Evolutionary conservation across 139 green algal genomes (phyloP).

Genomic region (Astrephomene gubernaculifera): DNA sequence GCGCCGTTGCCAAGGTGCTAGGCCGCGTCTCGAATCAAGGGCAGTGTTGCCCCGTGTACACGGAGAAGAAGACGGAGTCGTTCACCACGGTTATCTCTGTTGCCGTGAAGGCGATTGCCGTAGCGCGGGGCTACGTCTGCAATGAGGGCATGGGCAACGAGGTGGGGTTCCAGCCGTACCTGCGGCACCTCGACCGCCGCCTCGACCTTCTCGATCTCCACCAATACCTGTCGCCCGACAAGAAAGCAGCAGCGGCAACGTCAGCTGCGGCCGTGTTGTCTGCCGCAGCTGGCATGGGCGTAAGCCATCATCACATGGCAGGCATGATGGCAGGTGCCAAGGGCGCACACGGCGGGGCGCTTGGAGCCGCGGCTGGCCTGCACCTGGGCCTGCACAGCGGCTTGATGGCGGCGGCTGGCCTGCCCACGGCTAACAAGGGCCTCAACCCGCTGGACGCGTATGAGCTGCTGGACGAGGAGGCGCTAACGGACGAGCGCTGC

Average conservation of each 20-base stretch:
- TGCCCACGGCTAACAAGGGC: not conserved
- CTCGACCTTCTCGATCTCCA: constrained; percentile 40
- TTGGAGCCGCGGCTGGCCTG: not conserved
- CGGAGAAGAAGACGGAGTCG: constrained; percentile 55
- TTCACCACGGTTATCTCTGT: constrained; percentile 56
- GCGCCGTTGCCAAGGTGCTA: constrained; percentile 63
- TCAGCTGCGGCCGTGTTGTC: not conserved
- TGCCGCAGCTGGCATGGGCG: not conserved
- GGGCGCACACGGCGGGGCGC: not conserved
- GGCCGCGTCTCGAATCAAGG: constrained; percentile 48
- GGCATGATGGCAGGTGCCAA: constrained; percentile 21
- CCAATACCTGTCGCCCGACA: constrained; percentile 20
- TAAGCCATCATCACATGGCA: not conserved
- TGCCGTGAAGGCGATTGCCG: constrained; percentile 57
- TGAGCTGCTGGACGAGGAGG: constrained; percentile 43
- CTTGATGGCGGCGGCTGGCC: not conserved
- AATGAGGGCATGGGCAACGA: constrained; percentile 58
- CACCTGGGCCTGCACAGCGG: not conserved
- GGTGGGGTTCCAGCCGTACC: constrained; percentile 60
- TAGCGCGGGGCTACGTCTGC: constrained; percentile 52
- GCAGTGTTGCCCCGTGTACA: constrained; percentile 61
- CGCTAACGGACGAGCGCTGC: constrained; percentile 43
- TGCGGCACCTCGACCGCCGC: constrained; percentile 39
- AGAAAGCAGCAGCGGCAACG: not conserved
- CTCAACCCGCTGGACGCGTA: constrained; percentile 11